Evolutionary conservation across 805 yeast species (phyloP), one percentile per base, ranked within the genome.

Genomic region (Spathaspora girioi): DNA sequence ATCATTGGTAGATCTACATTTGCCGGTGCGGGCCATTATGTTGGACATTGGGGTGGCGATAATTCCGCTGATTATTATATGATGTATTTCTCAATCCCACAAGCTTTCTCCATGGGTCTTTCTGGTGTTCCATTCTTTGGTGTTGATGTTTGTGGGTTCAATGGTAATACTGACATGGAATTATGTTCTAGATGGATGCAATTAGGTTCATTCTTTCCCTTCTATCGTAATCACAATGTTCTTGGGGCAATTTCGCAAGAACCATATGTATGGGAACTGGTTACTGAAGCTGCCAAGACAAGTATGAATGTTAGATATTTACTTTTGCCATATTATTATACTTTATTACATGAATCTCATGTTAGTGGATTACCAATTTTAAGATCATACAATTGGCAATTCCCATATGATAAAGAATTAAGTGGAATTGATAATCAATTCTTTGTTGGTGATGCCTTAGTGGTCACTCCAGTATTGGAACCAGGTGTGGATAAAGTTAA

Each of bases 261-360:
- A 55, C 70, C 69, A 15, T 67, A 65, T 47, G 57, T 56, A 15
- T 67, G 71, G 71, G 54, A 53, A 12, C 49, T 59, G 10, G 70
- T 66, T 20, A 52, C 59, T 3, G 59, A 58, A 12, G 70, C 70
- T 15, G 51, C 70, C 3, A 61, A 54, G 44, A 59, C 57, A 2
- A 56, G 65, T 5, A 63, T 65, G 61, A 52, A 68, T 62, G 75
- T 65, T 66, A 61, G 78, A 70, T 59, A 66, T 76, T 55, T 49
- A 31, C 54, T 63, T 38, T 56, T 63, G 49, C 66, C 66, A n/a
- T 63, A 62, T 54, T 62, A 60, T 54, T 62, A 62, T 32, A 62
- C 66, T 32, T 54, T 63, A 47, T 44, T 63, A 43, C 55, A 59
- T 35, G 62, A 62, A 42, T 54, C 66, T 10, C 62, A 62, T 50